Percentiles rank a stretch among this genome's conserved stretches.
These are phyloP conservation scores for Brettanomyces naardenensis DNA, from an alignment of 805 yeast genomes.

Conservation along the genomic window DNA sequence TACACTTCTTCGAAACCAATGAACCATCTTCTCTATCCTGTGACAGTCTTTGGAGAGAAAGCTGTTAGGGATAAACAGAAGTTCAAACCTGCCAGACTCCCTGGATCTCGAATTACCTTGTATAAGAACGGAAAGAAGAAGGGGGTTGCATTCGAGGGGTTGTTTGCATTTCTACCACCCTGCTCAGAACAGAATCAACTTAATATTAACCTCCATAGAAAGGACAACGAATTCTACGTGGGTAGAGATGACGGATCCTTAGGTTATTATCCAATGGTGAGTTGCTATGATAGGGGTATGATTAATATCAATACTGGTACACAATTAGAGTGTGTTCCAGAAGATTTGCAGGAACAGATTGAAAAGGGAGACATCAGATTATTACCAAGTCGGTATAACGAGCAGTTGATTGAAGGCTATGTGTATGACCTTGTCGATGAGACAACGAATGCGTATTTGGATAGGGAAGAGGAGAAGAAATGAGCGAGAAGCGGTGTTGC, in stretches of 20 bases:
- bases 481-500: too few species aligned
- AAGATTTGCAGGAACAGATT: conserved; percentile 21
- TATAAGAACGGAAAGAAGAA: conserved; percentile 68
- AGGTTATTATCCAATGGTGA: conserved; percentile 89
- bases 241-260: conserved; percentile 71
- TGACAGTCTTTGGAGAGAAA: conserved; percentile 60
- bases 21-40: conserved; percentile 70
- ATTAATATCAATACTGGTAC: conserved; percentile 69
- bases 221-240: conserved; percentile 11
- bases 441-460: conserved; percentile 54
- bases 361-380: conserved; percentile 33
- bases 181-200: conserved; percentile 45
- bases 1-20: conserved; percentile 60
- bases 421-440: conserved; percentile 84
- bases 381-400: conserved; percentile 53
- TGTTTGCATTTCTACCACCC: conserved; percentile 77
- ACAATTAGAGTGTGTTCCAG: conserved; percentile 41
- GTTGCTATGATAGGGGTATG: conserved; percentile 72
- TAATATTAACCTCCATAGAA: conserved; percentile 7
- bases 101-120: conserved; percentile 54
- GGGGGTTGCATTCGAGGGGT: conserved; percentile 59
- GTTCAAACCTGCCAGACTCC: conserved; percentile 40
- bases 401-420: conserved; percentile 70
- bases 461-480: conserved; percentile 19
- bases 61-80: conserved; percentile 46